phyloP scores from a whole-genome alignment of 495 filamentous ascomycete genomes.

The Neurospora cerealis region DNA sequence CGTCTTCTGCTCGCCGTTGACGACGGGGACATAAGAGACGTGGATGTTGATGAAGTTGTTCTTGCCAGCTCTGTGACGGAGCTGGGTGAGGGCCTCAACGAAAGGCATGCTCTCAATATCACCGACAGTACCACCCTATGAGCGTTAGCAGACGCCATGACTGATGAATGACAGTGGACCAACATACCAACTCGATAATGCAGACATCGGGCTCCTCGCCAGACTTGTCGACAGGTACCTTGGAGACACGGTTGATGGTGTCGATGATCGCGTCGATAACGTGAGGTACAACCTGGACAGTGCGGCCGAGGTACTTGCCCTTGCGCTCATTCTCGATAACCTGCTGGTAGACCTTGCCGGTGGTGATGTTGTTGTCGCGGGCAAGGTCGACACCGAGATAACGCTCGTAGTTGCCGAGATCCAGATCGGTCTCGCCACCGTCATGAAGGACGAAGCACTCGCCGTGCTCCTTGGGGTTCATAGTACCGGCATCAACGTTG shows the following conservation, averaged over 20 bases:
- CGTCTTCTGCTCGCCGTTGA: slow-evolving; percentile 80
- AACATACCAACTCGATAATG: slow-evolving; percentile 52
- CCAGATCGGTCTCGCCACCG: slow-evolving; percentile 53
- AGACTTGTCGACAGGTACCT: slow-evolving; percentile 79
- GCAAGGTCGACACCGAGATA: slow-evolving; percentile 52
- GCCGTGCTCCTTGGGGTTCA: slow-evolving; percentile 54
- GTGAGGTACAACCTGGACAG: slow-evolving; percentile 90
- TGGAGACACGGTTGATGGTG: slow-evolving; percentile 82
- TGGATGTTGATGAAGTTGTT: slow-evolving; percentile 80
- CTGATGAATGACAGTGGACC: background rate
- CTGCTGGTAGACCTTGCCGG: slow-evolving; percentile 85
- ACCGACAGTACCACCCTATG: slow-evolving; percentile 34
- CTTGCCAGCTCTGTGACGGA: slow-evolving; percentile 60
- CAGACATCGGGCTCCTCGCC: slow-evolving; percentile 81
- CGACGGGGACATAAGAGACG: slow-evolving; percentile 67
- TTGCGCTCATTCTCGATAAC: slow-evolving; percentile 67
- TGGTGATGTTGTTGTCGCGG: slow-evolving; percentile 84
- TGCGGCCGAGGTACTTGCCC: slow-evolving; percentile 84
- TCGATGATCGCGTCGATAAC: slow-evolving; percentile 84
- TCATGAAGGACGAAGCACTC: slow-evolving; percentile 32
- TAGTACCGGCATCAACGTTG: slow-evolving; percentile 70
- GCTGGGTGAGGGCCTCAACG: slow-evolving; percentile 74
- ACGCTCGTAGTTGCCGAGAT: slow-evolving; percentile 89
- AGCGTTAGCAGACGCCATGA: background rate
- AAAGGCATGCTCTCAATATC: slow-evolving; percentile 92